Conservation (phyloP, 129 eudicot genomes). For the Kitagawia praeruptora region DNA sequence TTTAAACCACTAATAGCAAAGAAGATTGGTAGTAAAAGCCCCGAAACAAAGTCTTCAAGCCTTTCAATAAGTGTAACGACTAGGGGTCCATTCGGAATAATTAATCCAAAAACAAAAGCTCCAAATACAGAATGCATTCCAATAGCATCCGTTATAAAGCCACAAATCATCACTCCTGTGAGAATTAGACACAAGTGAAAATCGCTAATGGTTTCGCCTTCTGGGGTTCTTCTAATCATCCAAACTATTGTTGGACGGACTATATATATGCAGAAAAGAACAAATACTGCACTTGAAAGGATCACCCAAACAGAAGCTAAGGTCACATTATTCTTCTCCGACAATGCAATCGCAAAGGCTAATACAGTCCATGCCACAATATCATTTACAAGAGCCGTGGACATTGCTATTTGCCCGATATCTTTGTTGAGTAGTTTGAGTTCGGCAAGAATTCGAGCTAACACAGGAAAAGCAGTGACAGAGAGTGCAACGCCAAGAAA, state of each 20-base stretch:
- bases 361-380: conserved; percentile 69
- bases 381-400: conserved; percentile 68
- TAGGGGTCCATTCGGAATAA: conserved; percentile 71
- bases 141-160: conserved; percentile 73
- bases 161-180: conserved; percentile 73
- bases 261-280: conserved; percentile 35
- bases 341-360: conserved; percentile 78
- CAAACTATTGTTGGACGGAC: conserved; percentile 49
- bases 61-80: conserved; percentile 63
- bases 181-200: conserved; percentile 51
- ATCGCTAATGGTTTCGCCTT: conserved; percentile 64
- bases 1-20: conserved; percentile 78
- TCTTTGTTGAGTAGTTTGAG: conserved; percentile 69
- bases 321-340: conserved; percentile 36
- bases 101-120: conserved; percentile 72
- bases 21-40: conserved; percentile 60
- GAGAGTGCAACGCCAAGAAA: conserved; percentile 81
- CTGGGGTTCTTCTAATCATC: conserved; percentile 50
- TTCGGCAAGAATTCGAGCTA: conserved; percentile 79
- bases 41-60: conserved; percentile 76
- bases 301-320: conserved; percentile 67
- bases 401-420: conserved; percentile 70
- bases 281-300: conserved; percentile 55
- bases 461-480: conserved; percentile 84
- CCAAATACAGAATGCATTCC: conserved; percentile 86